These are phyloP conservation scores for Tricholoma hemisulphureum DNA, from an alignment of 768 basidiomycete genomes.

Conservation along the genomic window DNA sequence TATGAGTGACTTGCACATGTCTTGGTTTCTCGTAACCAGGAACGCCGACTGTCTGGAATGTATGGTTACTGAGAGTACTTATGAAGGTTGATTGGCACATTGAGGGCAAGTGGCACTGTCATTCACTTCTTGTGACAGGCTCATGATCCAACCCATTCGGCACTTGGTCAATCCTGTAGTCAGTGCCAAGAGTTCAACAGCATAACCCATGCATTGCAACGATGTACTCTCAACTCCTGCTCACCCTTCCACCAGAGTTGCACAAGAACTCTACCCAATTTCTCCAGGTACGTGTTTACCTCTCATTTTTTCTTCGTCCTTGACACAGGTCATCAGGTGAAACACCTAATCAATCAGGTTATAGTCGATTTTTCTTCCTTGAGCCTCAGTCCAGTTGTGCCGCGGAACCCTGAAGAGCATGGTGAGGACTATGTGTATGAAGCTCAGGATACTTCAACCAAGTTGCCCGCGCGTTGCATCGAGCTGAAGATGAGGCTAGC, in stretches of 20 bases:
- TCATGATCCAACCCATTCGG: no score
- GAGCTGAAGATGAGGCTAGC: constrained; percentile 59
- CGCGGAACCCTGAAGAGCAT: constrained; percentile 41
- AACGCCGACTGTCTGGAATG: no score
- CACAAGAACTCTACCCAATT: constrained; percentile 81
- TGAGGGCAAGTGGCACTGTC: no score
- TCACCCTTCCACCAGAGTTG: constrained; percentile 73
- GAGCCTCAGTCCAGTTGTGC: constrained; percentile 53
- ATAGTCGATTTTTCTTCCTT: constrained; percentile 73
- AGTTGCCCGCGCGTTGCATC: constrained; percentile 46
- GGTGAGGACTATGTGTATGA: constrained; percentile 46
- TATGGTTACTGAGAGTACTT: no score
- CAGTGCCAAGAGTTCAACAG: no score
- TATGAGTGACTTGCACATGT: no score
- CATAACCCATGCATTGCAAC: constrained; percentile 85
- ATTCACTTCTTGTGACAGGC: no score
- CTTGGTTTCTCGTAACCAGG: no score
- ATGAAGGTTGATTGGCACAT: no score
- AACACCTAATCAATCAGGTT: constrained; percentile 84
- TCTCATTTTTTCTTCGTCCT: not conserved
- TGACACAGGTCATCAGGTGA: constrained; percentile 55
- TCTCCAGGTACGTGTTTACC: constrained; percentile 50
- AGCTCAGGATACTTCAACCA: constrained; percentile 42
- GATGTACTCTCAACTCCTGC: constrained; percentile 59
- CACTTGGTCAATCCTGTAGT: no score